Conservation (phyloP, 106 monocot species). For the Platanthera zijinensis region DNA sequence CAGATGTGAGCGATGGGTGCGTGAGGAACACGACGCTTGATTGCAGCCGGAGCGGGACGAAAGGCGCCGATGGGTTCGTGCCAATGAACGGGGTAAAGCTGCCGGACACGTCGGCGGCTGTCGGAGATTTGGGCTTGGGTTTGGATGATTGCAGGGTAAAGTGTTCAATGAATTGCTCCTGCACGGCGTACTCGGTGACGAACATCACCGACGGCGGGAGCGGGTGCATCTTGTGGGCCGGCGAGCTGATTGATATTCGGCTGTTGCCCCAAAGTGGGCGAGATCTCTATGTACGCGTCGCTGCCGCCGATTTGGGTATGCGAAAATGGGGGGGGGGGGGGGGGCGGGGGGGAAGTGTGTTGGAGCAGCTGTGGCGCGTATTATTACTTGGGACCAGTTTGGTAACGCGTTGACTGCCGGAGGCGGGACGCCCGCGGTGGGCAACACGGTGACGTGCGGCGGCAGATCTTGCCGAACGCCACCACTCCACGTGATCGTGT, state of each 20-base stretch:
- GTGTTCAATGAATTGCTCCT: conserved; percentile 30
- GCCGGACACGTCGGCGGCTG: background rate
- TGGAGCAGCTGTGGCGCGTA: no score
- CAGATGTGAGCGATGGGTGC: conserved; percentile 29
- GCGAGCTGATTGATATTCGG: conserved; percentile 21
- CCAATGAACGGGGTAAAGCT: background rate
- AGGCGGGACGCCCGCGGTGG: no score
- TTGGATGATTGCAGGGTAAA: conserved; percentile 15
- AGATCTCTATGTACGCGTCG: conserved; percentile 23
- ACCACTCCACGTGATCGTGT: no score
- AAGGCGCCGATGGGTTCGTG: conserved; percentile 24
- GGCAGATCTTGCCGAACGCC: no score
- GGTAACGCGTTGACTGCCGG: no score
- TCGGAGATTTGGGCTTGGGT: conserved; percentile 7
- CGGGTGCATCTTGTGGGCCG: conserved; percentile 33
- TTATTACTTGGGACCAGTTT: no score
- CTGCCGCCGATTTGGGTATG: conserved; percentile 15
- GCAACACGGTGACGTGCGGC: no score
- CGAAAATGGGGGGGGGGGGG: no score
- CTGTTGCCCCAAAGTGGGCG: conserved; percentile 6
- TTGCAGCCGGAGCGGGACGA: conserved; percentile 8
- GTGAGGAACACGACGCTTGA: conserved; percentile 24
- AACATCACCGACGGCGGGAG: conserved; percentile 1
- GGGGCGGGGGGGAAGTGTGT: no score
- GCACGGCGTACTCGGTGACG: conserved; percentile 10